Evolutionary conservation across 192 early-diverging fungal genomes (phyloP).

Genomic region (Funneliformis mosseae): DNA sequence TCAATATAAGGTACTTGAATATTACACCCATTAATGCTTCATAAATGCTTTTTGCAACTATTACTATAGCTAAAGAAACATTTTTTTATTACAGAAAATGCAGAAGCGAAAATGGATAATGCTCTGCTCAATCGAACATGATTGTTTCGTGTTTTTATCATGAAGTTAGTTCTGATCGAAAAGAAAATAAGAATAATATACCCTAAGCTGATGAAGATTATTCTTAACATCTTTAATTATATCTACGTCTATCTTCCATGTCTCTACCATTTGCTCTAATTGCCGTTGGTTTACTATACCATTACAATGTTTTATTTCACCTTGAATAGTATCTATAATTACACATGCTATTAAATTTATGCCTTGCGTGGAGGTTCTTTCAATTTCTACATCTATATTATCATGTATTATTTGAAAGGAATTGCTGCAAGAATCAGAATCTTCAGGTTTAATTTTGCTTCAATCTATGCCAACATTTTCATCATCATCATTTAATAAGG

Average conservation of each 20-base stretch:
- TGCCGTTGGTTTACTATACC: background rate
- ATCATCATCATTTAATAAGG: background rate
- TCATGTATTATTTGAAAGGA: background rate
- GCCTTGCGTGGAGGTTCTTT: background rate
- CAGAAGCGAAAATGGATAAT: background rate
- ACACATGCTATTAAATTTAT: background rate
- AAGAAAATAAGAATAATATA: background rate
- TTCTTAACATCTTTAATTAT: background rate
- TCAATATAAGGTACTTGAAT: too few species aligned
- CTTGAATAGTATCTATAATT: background rate
- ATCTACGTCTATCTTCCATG: conserved; percentile 19
- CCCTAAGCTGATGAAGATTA: background rate
- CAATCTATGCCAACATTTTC: background rate
- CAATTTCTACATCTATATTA: background rate
- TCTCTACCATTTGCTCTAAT: background rate
- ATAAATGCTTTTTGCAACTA: too few species aligned
- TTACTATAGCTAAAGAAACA: too few species aligned
- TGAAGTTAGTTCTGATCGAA: conserved; percentile 5
- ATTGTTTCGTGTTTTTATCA: background rate
- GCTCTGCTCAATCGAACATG: background rate
- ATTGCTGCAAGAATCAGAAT: background rate
- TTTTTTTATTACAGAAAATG: background rate
- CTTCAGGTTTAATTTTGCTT: background rate
- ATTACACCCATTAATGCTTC: too few species aligned
- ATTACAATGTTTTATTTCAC: background rate